Percentiles rank a stretch among this genome's conserved stretches.
Evolutionary conservation across 805 yeast genomes (phyloP).

Genomic region (Teunomyces barrocoloradensis): DNA sequence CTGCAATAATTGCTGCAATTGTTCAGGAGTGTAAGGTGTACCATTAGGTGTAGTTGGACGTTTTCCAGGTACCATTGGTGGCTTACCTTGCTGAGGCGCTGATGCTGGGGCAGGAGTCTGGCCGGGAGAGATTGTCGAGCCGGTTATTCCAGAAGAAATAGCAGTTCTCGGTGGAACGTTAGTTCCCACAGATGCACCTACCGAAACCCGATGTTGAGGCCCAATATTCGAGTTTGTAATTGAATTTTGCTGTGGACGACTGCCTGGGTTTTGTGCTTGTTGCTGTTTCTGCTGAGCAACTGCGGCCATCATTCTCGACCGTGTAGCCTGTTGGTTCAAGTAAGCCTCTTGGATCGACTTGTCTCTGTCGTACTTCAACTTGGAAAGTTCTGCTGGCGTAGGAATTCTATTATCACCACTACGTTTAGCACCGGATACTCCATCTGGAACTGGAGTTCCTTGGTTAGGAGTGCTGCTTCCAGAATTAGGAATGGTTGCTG

Average conservation of each 20-base stretch:
- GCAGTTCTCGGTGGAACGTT: not conserved
- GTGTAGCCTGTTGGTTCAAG: constrained; percentile 45
- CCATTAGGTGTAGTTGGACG: constrained; percentile 53
- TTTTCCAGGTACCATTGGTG: constrained; percentile 10
- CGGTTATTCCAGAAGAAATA: constrained; percentile 2
- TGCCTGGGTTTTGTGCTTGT: not conserved
- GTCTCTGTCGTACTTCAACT: constrained; percentile 81
- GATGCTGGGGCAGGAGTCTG: constrained; percentile 2
- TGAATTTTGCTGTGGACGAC: constrained; percentile 13
- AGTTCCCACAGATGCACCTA: constrained; percentile 1
- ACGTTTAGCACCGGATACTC: constrained; percentile 38
- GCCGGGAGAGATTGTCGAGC: not conserved
- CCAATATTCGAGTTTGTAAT: constrained; percentile 5
- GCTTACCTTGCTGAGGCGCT: constrained; percentile 9
- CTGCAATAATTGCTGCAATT: constrained; percentile 55
- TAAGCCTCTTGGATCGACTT: constrained; percentile 77
- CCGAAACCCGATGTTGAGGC: constrained; percentile 6
- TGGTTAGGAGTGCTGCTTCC: constrained; percentile 2
- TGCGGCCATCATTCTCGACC: constrained; percentile 42
- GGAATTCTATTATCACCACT: constrained; percentile 44
- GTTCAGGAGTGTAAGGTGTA: constrained; percentile 58
- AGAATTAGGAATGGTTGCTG: constrained; percentile 7
- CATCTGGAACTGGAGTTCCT: constrained; percentile 36
- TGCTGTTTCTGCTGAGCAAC: constrained; percentile 27
- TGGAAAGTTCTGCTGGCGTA: constrained; percentile 81